Percentiles rank a stretch among this genome's conserved stretches.
Evolutionary conservation across 1,284 basidiomycete species (phyloP).

Genomic region (Cutaneotrichosporon daszewskae): DNA sequence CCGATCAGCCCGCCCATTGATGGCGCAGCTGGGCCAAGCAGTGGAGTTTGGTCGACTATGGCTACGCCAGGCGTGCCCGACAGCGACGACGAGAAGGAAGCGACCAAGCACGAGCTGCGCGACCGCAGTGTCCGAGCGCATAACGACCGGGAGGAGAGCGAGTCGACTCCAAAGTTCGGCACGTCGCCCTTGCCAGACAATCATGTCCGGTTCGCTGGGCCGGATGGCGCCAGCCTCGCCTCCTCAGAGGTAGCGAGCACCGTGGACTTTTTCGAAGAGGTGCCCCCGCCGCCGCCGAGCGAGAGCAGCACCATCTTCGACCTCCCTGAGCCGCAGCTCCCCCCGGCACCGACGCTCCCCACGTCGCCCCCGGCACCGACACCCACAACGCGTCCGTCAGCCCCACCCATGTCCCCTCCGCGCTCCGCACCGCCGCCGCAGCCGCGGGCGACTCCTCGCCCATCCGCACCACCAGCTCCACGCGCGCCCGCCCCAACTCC

Average conservation of each 20-base stretch:
- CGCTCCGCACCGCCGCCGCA: neutral
- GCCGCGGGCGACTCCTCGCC: neutral
- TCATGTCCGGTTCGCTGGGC: too few relatives aligned
- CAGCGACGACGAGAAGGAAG: neutral
- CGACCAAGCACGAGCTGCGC: neutral
- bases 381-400: neutral
- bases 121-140: too few relatives aligned
- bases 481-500: neutral
- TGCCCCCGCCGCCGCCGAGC: too few relatives aligned
- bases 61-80: slow-evolving; percentile 42
- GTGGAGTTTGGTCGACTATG: slow-evolving; percentile 42
- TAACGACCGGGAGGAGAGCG: too few relatives aligned
- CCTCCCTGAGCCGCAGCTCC: slow-evolving; percentile 6
- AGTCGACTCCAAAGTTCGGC: too few relatives aligned
- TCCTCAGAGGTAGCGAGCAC: too few relatives aligned
- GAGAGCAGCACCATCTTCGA: too few relatives aligned
- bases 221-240: too few relatives aligned
- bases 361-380: slow-evolving; percentile 5
- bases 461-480: neutral
- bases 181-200: too few relatives aligned
- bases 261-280: too few relatives aligned
- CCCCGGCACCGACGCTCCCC: slow-evolving; percentile 12
- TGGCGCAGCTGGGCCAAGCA: too few relatives aligned
- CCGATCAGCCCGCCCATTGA: neutral
- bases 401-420: neutral